phyloP scores from a whole-genome alignment of 2,329 filamentous ascomycete species.

The Colletotrichum scovillei region DNA sequence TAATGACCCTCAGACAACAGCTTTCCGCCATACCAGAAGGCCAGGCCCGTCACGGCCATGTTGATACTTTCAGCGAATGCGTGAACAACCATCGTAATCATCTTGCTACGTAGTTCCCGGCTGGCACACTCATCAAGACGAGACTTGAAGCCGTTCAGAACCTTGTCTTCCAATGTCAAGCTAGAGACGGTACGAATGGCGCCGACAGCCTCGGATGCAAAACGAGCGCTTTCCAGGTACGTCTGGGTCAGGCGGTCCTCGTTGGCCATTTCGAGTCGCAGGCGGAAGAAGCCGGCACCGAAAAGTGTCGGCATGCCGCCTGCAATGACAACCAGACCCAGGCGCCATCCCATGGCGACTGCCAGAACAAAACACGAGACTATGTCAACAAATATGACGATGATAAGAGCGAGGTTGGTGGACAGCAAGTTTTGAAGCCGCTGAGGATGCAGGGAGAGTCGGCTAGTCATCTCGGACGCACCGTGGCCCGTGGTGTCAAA shows the following conservation, averaged over 20 bases:
- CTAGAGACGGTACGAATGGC: conserved; percentile 72
- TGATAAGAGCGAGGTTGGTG: background rate
- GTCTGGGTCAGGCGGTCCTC: conserved; percentile 67
- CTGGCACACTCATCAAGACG: background rate
- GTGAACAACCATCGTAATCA: background rate
- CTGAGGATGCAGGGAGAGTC: background rate
- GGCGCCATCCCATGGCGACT: conserved; percentile 31
- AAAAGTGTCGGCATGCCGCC: conserved; percentile 44
- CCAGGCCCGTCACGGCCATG: background rate
- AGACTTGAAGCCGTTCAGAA: conserved; percentile 42
- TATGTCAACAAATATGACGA: background rate
- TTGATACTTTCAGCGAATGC: background rate
- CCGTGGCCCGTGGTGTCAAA: conserved; percentile 69
- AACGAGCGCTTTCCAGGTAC: conserved; percentile 71
- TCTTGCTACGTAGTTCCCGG: background rate
- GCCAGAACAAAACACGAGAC: background rate
- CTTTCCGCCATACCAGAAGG: background rate
- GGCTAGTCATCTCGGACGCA: background rate
- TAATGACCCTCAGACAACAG: background rate
- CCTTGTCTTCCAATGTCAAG: conserved; percentile 70
- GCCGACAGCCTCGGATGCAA: conserved; percentile 71
- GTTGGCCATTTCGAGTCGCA: conserved; percentile 66
- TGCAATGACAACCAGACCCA: conserved; percentile 44
- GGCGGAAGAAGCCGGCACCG: conserved; percentile 49
- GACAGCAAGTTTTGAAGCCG: background rate